Percentiles rank a stretch among this genome's conserved stretches.
phyloP scores from a whole-genome alignment of 352 stramenopile genomes.

The Phytopythium montanum region DNA sequence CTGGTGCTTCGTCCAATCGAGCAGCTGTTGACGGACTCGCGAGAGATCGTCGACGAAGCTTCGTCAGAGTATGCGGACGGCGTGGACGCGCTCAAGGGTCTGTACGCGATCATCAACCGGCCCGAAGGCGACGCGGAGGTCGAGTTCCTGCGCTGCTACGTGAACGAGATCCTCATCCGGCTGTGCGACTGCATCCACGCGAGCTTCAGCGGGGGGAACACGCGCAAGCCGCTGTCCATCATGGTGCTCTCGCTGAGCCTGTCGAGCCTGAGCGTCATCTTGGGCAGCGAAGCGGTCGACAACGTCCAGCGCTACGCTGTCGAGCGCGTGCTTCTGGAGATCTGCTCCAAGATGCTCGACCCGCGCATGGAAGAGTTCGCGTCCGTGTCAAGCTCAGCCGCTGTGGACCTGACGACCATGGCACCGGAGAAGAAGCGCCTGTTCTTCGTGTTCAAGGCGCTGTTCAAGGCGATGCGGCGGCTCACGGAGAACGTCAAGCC shows the following conservation, averaged over 20 bases:
- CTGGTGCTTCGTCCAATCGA: constrained; percentile 68
- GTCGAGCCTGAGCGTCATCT: constrained; percentile 58
- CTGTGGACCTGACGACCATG: constrained; percentile 31
- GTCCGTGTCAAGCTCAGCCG: constrained; percentile 32
- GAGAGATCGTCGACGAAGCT: constrained; percentile 54
- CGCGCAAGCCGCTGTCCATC: constrained; percentile 61
- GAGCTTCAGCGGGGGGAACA: constrained; percentile 56
- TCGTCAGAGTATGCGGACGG: constrained; percentile 58
- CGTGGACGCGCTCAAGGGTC: constrained; percentile 69
- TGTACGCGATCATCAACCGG: constrained; percentile 75
- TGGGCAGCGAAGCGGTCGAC: constrained; percentile 50
- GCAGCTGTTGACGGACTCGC: constrained; percentile 49
- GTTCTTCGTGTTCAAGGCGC: constrained; percentile 64
- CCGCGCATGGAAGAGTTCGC: constrained; percentile 58
- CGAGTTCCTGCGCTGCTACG: constrained; percentile 66
- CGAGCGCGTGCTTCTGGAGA: constrained; percentile 71
- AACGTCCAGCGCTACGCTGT: constrained; percentile 73
- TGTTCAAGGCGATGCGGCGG: constrained; percentile 57
- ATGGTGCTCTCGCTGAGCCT: constrained; percentile 73
- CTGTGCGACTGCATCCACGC: constrained; percentile 76
- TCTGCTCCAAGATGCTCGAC: constrained; percentile 74
- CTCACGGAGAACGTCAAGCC: constrained; percentile 56
- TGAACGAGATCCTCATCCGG: constrained; percentile 74
- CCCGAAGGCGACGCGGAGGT: constrained; percentile 51
- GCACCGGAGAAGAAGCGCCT: constrained; percentile 56